A percentile compares a stretch with the other conserved stretches of the same genome.
Evolutionary conservation across 768 basidiomycete species (phyloP).

Genomic region (Boletus vermiculosoides): DNA sequence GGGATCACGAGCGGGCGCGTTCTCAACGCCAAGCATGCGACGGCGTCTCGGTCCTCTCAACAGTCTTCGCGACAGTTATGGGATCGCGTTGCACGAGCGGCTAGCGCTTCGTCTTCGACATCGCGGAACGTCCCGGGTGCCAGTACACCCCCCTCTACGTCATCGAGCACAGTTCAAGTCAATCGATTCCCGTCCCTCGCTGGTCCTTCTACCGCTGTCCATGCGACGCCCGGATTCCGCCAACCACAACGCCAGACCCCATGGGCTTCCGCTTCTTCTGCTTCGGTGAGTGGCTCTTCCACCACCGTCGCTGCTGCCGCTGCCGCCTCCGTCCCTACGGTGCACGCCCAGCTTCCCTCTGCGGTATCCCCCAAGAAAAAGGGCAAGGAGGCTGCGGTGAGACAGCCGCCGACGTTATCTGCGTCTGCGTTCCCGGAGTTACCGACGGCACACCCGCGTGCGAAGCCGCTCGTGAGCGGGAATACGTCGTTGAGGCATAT

Average conservation of each 20-base stretch:
- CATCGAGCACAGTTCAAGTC: slow-evolving; percentile 26
- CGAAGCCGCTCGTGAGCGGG: slow-evolving; percentile 52
- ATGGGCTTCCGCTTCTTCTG: slow-evolving; percentile 44
- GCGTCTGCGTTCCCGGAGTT: slow-evolving; percentile 67
- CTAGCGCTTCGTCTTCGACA: slow-evolving; percentile 45
- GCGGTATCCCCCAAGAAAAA: slow-evolving; percentile 11
- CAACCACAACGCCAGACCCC: slow-evolving; percentile 56
- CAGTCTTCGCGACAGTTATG: slow-evolving; percentile 67
- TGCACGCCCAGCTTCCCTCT: background rate
- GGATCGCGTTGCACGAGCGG: slow-evolving; percentile 87
- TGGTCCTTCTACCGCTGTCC: background rate
- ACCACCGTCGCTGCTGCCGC: too few relatives aligned
- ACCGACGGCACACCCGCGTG: slow-evolving; percentile 44
- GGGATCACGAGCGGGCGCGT: slow-evolving; percentile 81
- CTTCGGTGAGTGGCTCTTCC: slow-evolving; percentile 5
- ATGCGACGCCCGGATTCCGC: slow-evolving; percentile 30
- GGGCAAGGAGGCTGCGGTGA: background rate
- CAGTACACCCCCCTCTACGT: slow-evolving; percentile 17
- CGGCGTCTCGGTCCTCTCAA: slow-evolving; percentile 54
- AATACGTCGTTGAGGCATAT: slow-evolving; percentile 70
- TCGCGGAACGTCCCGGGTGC: slow-evolving; percentile 25
- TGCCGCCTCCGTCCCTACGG: background rate
- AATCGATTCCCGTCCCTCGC: slow-evolving; percentile 34
- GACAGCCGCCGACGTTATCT: slow-evolving; percentile 45
- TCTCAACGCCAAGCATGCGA: slow-evolving; percentile 78